Base-by-base conservation (phyloP, 148 eudicot genomes). In the Rhododendron ovatum region DNA sequence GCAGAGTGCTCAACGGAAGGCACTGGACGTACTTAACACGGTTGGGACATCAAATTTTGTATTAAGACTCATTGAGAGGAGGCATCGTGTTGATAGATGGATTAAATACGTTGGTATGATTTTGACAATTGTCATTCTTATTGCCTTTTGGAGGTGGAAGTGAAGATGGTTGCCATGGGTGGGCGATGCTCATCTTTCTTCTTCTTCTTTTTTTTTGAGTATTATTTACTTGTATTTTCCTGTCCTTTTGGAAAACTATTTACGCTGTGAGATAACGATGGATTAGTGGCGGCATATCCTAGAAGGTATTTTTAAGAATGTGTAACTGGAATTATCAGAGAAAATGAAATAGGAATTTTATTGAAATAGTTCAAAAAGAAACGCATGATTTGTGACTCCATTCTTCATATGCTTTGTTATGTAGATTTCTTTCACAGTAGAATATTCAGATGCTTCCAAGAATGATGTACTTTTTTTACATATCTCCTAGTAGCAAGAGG, bases 1-100 rank as follows among this genome's bases (percentile, higher is more conserved):
- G 91, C 94, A 96, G 98, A 91, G 94, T 82, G 98, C 98, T 67
- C 98, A 96, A 43, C 95, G 98, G 74, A 96, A 94, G 88, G 94
- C 94, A 63, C 89, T 96, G 86, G 98, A 96, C 86, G 91, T 96
- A 39, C 89, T 96, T 48, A 96, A 93, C 89, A 93, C 98, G 2
- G 89, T 96, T 57, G 98, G 98, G 24, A 89, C 94, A 74, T 96
- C 98, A 50, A 96, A 93, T 90, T 55, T 55, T 55, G 61, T 55
- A 17, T 55, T 96, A 37, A 89, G 93, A 91, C 91, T 96, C 53
- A 93, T 96, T 20, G 98, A 96, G 89, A 94, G 94, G 87, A 89
- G 98, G 85, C 94, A 92, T 74, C 95, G 98, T 28, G 90, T 92
- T 28, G 98, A 96, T 89, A 91, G 90, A 76, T 93, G 95, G 98